Evolutionary conservation across 202 grass and related monocot species (phyloP), one percentile per base, ranked within the genome.

Genomic region (Elaeis oleifera): DNA sequence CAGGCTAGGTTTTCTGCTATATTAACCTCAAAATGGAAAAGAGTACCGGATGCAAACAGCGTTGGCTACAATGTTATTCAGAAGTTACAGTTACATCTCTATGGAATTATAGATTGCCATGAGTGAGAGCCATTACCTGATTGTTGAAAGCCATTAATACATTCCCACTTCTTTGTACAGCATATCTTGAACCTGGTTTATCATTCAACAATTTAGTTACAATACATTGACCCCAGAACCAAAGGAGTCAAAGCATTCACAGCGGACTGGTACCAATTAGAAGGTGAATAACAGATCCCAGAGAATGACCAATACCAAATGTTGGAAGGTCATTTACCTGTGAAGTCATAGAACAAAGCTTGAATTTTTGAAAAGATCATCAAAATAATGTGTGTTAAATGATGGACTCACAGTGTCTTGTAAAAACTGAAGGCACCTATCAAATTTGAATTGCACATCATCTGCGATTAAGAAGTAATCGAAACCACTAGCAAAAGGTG

Each of bases 381-480:
- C 16, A 5, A 63, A 68, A 19, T 1, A 49, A 51, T 18, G 60
- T 53, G 28, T 14, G 50, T 16, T 49, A 69, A 54, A 53, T 54
- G 18, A 21, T 36, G 22, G n/a, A 89, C 82, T 92, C 73, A 97
- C 88, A 63, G 77, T 74, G 56, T 86, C 79, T 49, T 65, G 57
- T 74, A 97, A 80, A 71, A 74, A 81, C 77, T 85, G 84, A 74
- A 97, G 74, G 78, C 94, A 97, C 75, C 85, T 89, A 50, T 97
- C 88, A 54, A 92, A 97, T 71, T 92, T 97, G 66, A 92, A 92
- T 11, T 97, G 85, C 56, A 77, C 85, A 74, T 97, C 85, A 36
- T 97, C 94, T 50, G 85, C 82, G 49, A 92, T 97, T 58, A 74
- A 92, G 88, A 97, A 97, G 84, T 97, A 77, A 63, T 97, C 94